Conservation (phyloP, 1,139 yeast genomes). For the Debaryomycetaceae sp. region DNA sequence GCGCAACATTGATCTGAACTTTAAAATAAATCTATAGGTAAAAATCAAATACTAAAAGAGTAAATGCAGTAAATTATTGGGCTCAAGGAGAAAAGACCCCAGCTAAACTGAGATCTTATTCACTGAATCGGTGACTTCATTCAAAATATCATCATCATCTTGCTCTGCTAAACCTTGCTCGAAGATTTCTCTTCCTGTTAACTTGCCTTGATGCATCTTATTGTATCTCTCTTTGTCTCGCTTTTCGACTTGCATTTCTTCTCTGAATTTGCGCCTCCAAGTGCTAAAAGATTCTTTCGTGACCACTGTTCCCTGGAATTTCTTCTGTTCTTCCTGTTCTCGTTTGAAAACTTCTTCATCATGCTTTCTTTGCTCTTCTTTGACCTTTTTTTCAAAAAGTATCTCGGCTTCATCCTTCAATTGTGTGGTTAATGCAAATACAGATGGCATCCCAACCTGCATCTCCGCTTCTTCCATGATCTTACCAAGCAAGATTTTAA, state of each 20-base stretch:
- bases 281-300: slow-evolving; percentile 64
- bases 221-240: slow-evolving; percentile 50
- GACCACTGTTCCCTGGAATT: slow-evolving; percentile 76
- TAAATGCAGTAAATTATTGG: slow-evolving; percentile 65
- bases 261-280: slow-evolving; percentile 71
- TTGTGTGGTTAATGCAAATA: slow-evolving; percentile 72
- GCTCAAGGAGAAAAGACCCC: slow-evolving; percentile 32
- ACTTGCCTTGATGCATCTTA: slow-evolving; percentile 66
- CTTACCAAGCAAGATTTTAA: slow-evolving; percentile 34
- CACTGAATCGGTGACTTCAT: slow-evolving; percentile 24
- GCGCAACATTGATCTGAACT: too few species aligned
- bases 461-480: slow-evolving; percentile 65
- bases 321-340: slow-evolving; percentile 69
- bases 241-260: slow-evolving; percentile 52
- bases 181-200: slow-evolving; percentile 86
- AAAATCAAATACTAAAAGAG: too few species aligned
- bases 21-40: too few species aligned
- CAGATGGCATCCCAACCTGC: slow-evolving; percentile 83
- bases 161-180: slow-evolving; percentile 81
- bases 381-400: slow-evolving; percentile 55
- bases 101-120: slow-evolving; percentile 4
- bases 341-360: slow-evolving; percentile 56
- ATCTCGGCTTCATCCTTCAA: slow-evolving; percentile 79
- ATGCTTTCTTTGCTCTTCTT: slow-evolving; percentile 52
- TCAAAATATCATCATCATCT: slow-evolving; percentile 40